Evolutionary conservation across 331 rosid genomes (phyloP), one percentile per base, ranked within the genome.

Genomic region (Spiraea crenata): DNA sequence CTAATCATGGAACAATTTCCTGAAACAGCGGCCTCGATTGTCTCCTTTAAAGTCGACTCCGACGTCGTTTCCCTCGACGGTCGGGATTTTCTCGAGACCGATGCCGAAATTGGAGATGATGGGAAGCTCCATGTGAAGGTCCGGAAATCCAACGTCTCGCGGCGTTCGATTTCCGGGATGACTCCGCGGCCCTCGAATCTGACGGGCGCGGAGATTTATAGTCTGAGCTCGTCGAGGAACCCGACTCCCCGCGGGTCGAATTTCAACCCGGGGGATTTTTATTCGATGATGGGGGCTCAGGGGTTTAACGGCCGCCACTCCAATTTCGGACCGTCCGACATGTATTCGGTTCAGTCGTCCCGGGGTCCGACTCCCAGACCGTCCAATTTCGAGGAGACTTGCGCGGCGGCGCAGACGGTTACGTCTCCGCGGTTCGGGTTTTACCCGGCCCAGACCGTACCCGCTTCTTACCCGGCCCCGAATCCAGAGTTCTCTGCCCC

Each of bases 1-100:
- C 65, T 95, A 1, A 95, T 95, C 66, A 89, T 91, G 96, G 96
- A 95, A 64, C 99, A 95, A 86, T 95, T 95, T 9, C 99, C 99
- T 0, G 98, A 91, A 71, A 91, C 99, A 13, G 98, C 98, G 0
- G 98, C 98, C 5, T 91, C 98, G n/a, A 95, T 95, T 10, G 97
- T 95, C 6, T 95, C 99, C 5, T 89, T 95, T 54, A 95, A 95
- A 57, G 92, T 95, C 46, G 99, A 95, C 69, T 95, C 99, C 42
- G 99, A 95, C 72, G 97, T 95, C 31, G 88, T 95, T 14, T 91
- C 99, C 0, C 87, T 95, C 3, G 97, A 95, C 74, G 99, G 96
- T 2, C 66, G 93, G 1, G 99, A 89, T 31, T 95, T 95, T 16
- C 80, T 95, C 1, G 99, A 91, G n/a, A 91, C 99, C 9, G 99